Conservation (phyloP, 164 flowering plant genomes). For the Chimonanthus salicifolius region DNA sequence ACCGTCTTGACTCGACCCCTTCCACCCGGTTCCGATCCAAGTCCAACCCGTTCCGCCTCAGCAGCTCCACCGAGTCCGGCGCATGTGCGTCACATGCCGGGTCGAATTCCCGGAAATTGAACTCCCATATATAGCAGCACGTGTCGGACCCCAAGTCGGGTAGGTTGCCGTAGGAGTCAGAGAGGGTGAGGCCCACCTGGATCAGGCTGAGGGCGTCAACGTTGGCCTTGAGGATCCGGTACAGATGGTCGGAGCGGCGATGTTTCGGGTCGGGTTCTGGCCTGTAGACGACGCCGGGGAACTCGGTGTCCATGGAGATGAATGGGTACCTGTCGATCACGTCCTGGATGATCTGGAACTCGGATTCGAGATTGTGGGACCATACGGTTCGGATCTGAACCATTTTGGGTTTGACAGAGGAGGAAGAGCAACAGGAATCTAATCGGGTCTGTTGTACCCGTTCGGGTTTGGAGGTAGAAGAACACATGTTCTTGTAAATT, state of each 20-base stretch:
- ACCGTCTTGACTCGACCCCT: constrained; percentile 38
- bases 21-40: constrained; percentile 33
- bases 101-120: constrained; percentile 55
- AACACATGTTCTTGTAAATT: too few relatives aligned
- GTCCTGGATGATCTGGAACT: constrained; percentile 9
- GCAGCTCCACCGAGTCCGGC: constrained; percentile 37
- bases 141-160: constrained; percentile 39
- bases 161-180: constrained; percentile 39
- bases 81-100: constrained; percentile 28
- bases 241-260: constrained; percentile 17
- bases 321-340: constrained; percentile 16
- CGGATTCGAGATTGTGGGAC: too few relatives aligned
- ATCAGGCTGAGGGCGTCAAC: constrained; percentile 43
- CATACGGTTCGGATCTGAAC: too few relatives aligned
- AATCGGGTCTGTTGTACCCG: too few relatives aligned
- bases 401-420: too few relatives aligned
- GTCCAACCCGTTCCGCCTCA: constrained; percentile 44
- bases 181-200: constrained; percentile 48
- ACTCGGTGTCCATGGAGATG: constrained; percentile 35
- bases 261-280: constrained; percentile 7
- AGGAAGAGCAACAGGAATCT: too few relatives aligned
- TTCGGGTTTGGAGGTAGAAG: too few relatives aligned
- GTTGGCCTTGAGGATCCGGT: constrained; percentile 36
- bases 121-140: constrained; percentile 41
- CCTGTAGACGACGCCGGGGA: constrained; percentile 27